phyloP scores from a whole-genome alignment of 495 filamentous ascomycete species.

The Penicillium manginii region DNA sequence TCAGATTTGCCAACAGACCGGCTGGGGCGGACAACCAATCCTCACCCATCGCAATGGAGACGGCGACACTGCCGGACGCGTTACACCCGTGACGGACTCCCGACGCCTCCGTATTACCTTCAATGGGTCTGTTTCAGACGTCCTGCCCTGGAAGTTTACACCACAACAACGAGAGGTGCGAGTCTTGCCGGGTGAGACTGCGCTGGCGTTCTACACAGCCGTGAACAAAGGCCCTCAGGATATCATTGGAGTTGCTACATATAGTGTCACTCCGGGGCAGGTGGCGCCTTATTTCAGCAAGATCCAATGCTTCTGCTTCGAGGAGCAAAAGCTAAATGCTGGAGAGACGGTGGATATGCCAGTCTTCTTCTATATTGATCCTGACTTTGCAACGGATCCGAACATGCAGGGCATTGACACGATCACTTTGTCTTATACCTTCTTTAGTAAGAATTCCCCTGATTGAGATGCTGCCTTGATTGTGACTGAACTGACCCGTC shows the following conservation, averaged over 20 bases:
- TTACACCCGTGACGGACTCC: constrained; percentile 77
- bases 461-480: background rate
- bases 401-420: constrained; percentile 93
- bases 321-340: constrained; percentile 91
- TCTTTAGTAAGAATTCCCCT: constrained; percentile 80
- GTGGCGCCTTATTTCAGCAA: constrained; percentile 98
- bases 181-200: constrained; percentile 94
- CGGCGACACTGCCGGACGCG: constrained; percentile 68
- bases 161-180: constrained; percentile 97
- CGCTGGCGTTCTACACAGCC: constrained; percentile 96
- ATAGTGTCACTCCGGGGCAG: constrained; percentile 94
- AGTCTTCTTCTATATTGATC: constrained; percentile 99
- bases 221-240: constrained; percentile 86
- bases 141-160: constrained; percentile 95
- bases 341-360: constrained; percentile 99
- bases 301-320: constrained; percentile 99
- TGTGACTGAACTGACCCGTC: constrained; percentile 26
- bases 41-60: constrained; percentile 71
- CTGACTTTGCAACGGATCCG: constrained; percentile 88
- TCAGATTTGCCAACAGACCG: constrained; percentile 94
- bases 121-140: constrained; percentile 90
- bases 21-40: constrained; percentile 92
- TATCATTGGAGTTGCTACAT: constrained; percentile 98
- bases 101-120: constrained; percentile 95
- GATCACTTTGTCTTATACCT: constrained; percentile 95